Evolutionary conservation across 2,329 filamentous ascomycete species (phyloP).

Genomic region (Lecanoromycetidae sp.): DNA sequence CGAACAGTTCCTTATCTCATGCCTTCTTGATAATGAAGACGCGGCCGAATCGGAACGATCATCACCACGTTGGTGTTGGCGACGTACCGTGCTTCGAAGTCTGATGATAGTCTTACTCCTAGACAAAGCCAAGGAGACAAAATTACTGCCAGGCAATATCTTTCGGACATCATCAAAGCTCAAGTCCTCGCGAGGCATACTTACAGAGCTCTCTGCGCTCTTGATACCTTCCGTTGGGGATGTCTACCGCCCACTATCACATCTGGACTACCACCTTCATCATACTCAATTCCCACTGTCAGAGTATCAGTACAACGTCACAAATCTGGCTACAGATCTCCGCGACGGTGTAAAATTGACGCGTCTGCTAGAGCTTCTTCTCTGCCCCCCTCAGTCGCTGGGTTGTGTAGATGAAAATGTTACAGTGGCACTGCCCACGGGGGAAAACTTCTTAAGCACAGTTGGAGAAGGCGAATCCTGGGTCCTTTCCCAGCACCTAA

Average conservation of each 20-base stretch:
- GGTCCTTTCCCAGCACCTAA: slow-evolving; percentile 43
- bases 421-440: slow-evolving; percentile 30
- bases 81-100: slow-evolving; percentile 45
- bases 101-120: slow-evolving; percentile 49
- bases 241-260: slow-evolving; percentile 41
- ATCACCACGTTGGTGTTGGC: slow-evolving; percentile 38
- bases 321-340: slow-evolving; percentile 50
- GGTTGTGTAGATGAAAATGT: slow-evolving; percentile 27
- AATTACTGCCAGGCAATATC: slow-evolving; percentile 24
- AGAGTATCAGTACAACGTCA: slow-evolving; percentile 46
- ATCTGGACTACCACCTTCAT: slow-evolving; percentile 44
- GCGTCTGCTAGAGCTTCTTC: slow-evolving; percentile 45
- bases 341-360: slow-evolving; percentile 50
- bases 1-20: slow-evolving; percentile 43
- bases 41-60: slow-evolving; percentile 29
- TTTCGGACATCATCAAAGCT: slow-evolving; percentile 41
- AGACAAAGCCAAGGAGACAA: slow-evolving; percentile 39
- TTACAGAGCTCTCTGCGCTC: slow-evolving; percentile 41
- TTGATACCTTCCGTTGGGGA: slow-evolving; percentile 49
- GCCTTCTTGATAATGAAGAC: slow-evolving; percentile 48
- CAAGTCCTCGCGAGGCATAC: slow-evolving; percentile 44
- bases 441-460: slow-evolving; percentile 19
- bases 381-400: slow-evolving; percentile 30
- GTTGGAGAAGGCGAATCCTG: slow-evolving; percentile 20
- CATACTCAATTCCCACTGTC: slow-evolving; percentile 46